phyloP scores from a whole-genome alignment of 495 filamentous ascomycete genomes.

The Penicillium cosmopolitanum region DNA sequence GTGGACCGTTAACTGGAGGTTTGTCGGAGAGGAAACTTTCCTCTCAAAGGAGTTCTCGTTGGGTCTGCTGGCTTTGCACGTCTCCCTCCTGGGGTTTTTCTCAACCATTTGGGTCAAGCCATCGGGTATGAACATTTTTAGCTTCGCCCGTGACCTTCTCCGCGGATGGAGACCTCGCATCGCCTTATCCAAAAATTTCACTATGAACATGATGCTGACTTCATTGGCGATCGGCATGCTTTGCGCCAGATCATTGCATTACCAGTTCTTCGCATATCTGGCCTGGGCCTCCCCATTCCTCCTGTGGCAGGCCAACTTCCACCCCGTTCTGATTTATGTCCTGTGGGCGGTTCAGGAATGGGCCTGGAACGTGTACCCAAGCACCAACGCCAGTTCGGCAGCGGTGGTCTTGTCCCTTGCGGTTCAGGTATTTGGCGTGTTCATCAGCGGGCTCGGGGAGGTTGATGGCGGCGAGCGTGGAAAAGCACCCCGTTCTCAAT shows the following conservation, averaged over 20 bases:
- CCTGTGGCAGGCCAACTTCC: constrained; percentile 78
- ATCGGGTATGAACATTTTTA: constrained; percentile 45
- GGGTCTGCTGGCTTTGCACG: constrained; percentile 68
- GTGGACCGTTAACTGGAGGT: constrained; percentile 99
- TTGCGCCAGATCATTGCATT: constrained; percentile 90
- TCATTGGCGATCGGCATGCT: constrained; percentile 85
- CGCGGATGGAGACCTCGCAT: constrained; percentile 58
- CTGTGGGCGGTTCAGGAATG: constrained; percentile 89
- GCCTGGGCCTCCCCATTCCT: constrained; percentile 92
- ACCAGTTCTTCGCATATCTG: constrained; percentile 95
- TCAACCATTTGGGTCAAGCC: constrained; percentile 59
- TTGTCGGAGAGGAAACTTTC: constrained; percentile 81
- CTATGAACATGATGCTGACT: constrained; percentile 77
- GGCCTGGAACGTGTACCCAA: constrained; percentile 98
- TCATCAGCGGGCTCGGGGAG: constrained; percentile 28
- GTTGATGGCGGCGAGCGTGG: constrained; percentile 19
- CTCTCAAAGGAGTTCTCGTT: constrained; percentile 74
- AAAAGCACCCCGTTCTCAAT: constrained; percentile 30
- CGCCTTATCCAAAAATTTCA: constrained; percentile 70
- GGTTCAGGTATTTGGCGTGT: constrained; percentile 58
- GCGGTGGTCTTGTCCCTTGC: constrained; percentile 74
- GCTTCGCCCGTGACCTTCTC: constrained; percentile 55
- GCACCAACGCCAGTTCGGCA: constrained; percentile 75
- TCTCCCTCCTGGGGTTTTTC: constrained; percentile 67
- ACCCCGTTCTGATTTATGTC: constrained; percentile 69